Conservation (phyloP, 208 protist species). For the Leishmania lainsoni region DNA sequence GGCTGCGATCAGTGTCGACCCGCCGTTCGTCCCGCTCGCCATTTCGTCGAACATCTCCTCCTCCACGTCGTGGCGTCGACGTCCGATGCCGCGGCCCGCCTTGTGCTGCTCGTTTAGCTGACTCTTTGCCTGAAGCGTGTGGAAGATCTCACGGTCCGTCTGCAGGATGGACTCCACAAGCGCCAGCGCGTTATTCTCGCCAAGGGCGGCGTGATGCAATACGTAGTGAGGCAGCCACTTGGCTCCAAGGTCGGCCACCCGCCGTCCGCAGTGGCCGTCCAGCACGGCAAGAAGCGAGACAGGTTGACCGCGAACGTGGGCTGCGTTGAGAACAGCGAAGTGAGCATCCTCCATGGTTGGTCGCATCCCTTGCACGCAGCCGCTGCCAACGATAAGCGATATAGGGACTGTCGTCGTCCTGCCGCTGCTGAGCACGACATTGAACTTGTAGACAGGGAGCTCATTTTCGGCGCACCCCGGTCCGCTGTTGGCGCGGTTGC, state of each 20-base stretch:
- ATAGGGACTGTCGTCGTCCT: slow-evolving; percentile 52
- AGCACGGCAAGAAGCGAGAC: slow-evolving; percentile 70
- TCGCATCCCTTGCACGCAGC: slow-evolving; percentile 72
- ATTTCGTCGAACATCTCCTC: slow-evolving; percentile 31
- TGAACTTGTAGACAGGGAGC: slow-evolving; percentile 60
- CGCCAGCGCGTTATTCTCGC: slow-evolving; percentile 76
- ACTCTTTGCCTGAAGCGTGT: slow-evolving; percentile 31
- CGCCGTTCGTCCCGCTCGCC: slow-evolving; percentile 36
- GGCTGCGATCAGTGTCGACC: slow-evolving; percentile 73
- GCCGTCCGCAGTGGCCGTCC: slow-evolving; percentile 84
- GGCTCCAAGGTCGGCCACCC: slow-evolving; percentile 64
- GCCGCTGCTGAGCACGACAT: slow-evolving; percentile 76
- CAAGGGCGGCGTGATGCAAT: slow-evolving; percentile 55
- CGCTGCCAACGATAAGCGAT: slow-evolving; percentile 52
- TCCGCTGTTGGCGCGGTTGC: background rate
- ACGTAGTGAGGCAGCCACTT: slow-evolving; percentile 70
- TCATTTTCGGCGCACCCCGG: background rate
- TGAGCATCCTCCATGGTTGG: slow-evolving; percentile 88
- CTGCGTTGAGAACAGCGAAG: slow-evolving; percentile 51
- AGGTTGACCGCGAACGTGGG: slow-evolving; percentile 52
- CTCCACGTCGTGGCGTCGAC: slow-evolving; percentile 15
- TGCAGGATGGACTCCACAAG: slow-evolving; percentile 80
- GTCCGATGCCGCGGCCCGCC: slow-evolving; percentile 5
- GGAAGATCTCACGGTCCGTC: slow-evolving; percentile 56
- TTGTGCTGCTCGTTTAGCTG: slow-evolving; percentile 23